Evolutionary conservation across 2,329 filamentous ascomycete species (phyloP), one percentile per base, ranked within the genome.

Genomic region (Fusarium sp.): DNA sequence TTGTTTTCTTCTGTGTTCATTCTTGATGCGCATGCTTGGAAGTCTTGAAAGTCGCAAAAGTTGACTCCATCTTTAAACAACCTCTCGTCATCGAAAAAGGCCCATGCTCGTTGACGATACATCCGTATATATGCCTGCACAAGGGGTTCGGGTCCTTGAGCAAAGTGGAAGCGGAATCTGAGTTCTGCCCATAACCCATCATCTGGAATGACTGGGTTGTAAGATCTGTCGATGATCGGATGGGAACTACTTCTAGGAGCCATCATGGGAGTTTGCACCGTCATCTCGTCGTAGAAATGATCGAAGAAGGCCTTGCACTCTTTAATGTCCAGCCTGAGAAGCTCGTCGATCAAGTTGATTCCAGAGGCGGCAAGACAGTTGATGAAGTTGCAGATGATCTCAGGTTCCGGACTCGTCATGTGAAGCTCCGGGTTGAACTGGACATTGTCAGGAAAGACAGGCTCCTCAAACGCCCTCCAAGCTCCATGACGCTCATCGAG

Each of bases 51-150:
- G 22, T 25, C 30, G 38, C 20, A 37, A 7, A 65, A 17, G 20
- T 9, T 11, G 4, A 4, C 3, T 1, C 27, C 15, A 10, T 33
- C 15, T 5, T 22, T 7, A 15, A 33, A 52, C 33, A 52, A 17
- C 14, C 37, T 52, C 14, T 37, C 10, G 9, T 61, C 25, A 5
- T 69, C 66, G 4, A 71, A 64, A 33, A 71, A 52, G 1, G 59
- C 58, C 69, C 69, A 69, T 6, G 66, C 66, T 2, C 58, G 69
- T 20, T 71, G 69, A 2, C 63, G 66, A 56, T 57, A 63, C 45
- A 63, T 58, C 7, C 69, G 63, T 12, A 61, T 45, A 25, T 38
- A 69, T 2, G 69, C 62, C 6, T 27, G 12, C 1, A 5, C 10
- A 4, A 37, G 27, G 2, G 14, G 4, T 4, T 33, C 47, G 3